Percentiles rank a stretch among this genome's conserved stretches.
These are phyloP conservation scores for Macrophomina phaseolina DNA, from an alignment of 2,329 filamentous ascomycete species.

Conservation along the genomic window DNA sequence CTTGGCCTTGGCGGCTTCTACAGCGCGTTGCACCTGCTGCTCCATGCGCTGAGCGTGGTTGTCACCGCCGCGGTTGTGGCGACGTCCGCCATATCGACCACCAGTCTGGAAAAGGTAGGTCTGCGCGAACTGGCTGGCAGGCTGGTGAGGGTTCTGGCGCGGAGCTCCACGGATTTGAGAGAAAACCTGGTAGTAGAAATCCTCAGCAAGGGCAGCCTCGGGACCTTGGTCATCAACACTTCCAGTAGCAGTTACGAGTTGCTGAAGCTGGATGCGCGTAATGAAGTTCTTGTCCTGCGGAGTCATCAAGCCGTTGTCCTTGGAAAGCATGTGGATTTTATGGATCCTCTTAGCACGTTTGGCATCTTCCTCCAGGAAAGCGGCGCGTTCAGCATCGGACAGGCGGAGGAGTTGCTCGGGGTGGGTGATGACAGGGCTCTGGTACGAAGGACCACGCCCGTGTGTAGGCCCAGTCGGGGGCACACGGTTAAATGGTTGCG, in stretches of 20 bases:
- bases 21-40: conserved; percentile 95
- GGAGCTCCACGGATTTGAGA: conserved; percentile 90
- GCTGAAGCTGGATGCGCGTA: conserved; percentile 94
- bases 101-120: conserved; percentile 97
- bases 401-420: conserved; percentile 77
- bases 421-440: conserved; percentile 64
- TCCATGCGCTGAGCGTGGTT: conserved; percentile 99
- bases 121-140: conserved; percentile 93
- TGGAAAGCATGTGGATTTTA: conserved; percentile 92
- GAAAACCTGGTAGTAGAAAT: conserved; percentile 99
- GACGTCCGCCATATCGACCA: conserved; percentile 72
- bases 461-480: conserved; percentile 44
- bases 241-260: conserved; percentile 89
- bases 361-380: conserved; percentile 87
- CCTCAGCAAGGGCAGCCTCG: conserved; percentile 83
- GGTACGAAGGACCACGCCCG: conserved; percentile 56
- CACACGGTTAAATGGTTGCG: conserved; percentile 35
- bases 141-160: conserved; percentile 89
- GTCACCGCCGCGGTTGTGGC: conserved; percentile 82
- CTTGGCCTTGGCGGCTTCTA: conserved; percentile 95
- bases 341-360: conserved; percentile 96
- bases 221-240: conserved; percentile 80
- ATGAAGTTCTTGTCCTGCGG: conserved; percentile 99
- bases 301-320: conserved; percentile 97
- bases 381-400: conserved; percentile 81